Percentiles rank a stretch among this genome's conserved stretches.
Conservation (phyloP, 345 rosid genomes). For the Laguncularia racemosa region DNA sequence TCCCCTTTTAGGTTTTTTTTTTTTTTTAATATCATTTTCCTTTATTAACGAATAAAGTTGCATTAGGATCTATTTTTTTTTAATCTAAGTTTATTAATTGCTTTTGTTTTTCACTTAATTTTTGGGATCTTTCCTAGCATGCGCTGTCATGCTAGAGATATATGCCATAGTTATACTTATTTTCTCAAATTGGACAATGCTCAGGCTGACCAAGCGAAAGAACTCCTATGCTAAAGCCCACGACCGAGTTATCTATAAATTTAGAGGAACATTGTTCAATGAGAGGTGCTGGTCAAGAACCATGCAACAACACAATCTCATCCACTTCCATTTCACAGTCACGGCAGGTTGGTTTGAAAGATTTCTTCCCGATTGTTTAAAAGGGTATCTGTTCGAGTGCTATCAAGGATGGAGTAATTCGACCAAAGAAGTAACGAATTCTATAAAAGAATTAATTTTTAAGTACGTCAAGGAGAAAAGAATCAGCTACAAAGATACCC, state of each 20-base stretch:
- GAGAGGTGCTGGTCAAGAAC: conserved; percentile 8
- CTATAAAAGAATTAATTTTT: background rate
- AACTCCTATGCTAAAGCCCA: background rate
- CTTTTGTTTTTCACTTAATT: too few relatives aligned
- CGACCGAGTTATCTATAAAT: background rate
- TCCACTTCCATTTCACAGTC: background rate
- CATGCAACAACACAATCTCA: conserved; percentile 8
- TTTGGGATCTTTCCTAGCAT: too few relatives aligned
- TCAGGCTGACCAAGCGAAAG: conserved; percentile 2
- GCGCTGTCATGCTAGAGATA: conserved; percentile 9
- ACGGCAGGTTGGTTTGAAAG: background rate
- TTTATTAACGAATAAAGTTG: too few relatives aligned
- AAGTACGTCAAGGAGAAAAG: background rate
- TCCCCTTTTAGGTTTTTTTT: too few relatives aligned
- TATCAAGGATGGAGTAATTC: background rate
- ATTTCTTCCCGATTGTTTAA: background rate
- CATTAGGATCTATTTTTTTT: too few relatives aligned
- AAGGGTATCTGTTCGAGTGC: background rate
- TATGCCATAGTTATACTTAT: conserved; percentile 1
- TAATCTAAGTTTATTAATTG: too few relatives aligned
- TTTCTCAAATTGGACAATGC: conserved; percentile 14
- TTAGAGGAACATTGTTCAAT: background rate
- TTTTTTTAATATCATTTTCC: too few relatives aligned
- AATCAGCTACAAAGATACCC: too few relatives aligned
- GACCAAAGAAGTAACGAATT: too few relatives aligned